These are phyloP conservation scores for Geranium brycei DNA, from an alignment of 345 rosid genomes.

Conservation along the genomic window DNA sequence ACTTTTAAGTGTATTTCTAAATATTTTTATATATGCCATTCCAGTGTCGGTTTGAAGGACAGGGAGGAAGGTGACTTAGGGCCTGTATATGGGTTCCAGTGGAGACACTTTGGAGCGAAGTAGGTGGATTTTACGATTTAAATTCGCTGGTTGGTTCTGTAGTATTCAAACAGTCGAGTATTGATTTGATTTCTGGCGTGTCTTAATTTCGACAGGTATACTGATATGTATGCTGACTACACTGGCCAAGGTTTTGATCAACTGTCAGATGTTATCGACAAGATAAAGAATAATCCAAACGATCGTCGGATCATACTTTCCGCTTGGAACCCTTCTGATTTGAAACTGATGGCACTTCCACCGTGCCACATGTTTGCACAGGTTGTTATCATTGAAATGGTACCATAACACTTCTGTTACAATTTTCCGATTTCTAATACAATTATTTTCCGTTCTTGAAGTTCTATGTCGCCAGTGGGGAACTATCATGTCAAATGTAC, in stretches of 20 bases:
- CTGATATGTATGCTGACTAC: constrained; percentile 30
- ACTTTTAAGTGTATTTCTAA: constrained; percentile 5
- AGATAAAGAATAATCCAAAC: constrained; percentile 24
- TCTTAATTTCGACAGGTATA: constrained; percentile 41
- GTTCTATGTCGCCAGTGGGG: constrained; percentile 84
- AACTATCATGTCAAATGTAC: constrained; percentile 95
- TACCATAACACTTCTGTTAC: not conserved
- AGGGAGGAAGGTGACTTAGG: constrained; percentile 96
- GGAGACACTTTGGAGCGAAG: constrained; percentile 99
- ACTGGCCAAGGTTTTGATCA: constrained; percentile 28
- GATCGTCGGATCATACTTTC: constrained; percentile 28
- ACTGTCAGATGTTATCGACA: constrained; percentile 28
- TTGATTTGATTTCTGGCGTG: constrained; percentile 2
- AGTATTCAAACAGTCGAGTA: not conserved
- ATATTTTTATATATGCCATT: constrained; percentile 11
- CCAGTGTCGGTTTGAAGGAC: constrained; percentile 60
- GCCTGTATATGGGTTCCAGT: constrained; percentile 93
- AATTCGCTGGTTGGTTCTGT: not conserved
- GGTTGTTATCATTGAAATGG: constrained; percentile 12
- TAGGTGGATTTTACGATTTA: constrained; percentile 19
- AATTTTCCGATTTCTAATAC: no score
- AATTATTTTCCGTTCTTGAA: constrained; percentile 15
- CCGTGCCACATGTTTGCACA: constrained; percentile 33
- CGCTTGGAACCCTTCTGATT: constrained; percentile 28
- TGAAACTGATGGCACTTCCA: constrained; percentile 27